Conservation (phyloP, 768 basidiomycete species). For the Multifurca ochricompacta region DNA sequence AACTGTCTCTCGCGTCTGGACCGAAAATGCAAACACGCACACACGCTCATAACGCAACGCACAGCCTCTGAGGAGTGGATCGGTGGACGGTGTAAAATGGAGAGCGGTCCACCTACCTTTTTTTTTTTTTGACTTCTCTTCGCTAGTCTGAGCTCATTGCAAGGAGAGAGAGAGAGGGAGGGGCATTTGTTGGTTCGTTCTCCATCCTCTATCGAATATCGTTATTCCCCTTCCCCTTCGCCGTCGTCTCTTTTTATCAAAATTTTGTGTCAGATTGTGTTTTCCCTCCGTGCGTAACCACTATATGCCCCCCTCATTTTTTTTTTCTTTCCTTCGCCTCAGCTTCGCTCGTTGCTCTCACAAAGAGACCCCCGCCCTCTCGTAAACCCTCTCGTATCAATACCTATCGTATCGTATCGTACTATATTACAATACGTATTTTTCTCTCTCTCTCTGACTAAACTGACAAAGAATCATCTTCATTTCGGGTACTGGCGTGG, state of each 20-base stretch:
- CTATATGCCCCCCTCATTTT: conserved; percentile 6
- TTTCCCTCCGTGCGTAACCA: conserved; percentile 3
- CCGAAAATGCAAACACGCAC: conserved; percentile 12
- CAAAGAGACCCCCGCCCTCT: conserved; percentile 5
- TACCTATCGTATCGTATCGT: conserved; percentile 17
- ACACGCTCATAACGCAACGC: conserved; percentile 4
- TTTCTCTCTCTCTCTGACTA: conserved; percentile 5
- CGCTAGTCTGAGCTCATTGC: not conserved
- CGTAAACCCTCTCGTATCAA: conserved; percentile 1
- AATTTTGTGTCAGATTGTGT: not conserved
- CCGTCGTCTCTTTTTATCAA: not conserved
- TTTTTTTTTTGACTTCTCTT: conserved; percentile 4
- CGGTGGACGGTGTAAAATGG: conserved; percentile 14
- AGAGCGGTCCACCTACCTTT: conserved; percentile 2
- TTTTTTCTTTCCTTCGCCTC: conserved; percentile 2
- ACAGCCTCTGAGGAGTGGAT: conserved; percentile 1
- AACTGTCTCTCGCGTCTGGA: conserved; percentile 2
- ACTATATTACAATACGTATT: conserved; percentile 17
- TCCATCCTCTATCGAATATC: conserved; percentile 18
- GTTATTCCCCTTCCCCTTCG: conserved; percentile 18
- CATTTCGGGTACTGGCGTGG: no score
- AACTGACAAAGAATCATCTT: not conserved
- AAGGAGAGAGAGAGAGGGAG: conserved; percentile 7
- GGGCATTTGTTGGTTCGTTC: conserved; percentile 12
- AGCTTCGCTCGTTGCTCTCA: conserved; percentile 9